Evolutionary conservation across 148 eudicot species (phyloP).

Genomic region (Heliamphora exappendiculata): DNA sequence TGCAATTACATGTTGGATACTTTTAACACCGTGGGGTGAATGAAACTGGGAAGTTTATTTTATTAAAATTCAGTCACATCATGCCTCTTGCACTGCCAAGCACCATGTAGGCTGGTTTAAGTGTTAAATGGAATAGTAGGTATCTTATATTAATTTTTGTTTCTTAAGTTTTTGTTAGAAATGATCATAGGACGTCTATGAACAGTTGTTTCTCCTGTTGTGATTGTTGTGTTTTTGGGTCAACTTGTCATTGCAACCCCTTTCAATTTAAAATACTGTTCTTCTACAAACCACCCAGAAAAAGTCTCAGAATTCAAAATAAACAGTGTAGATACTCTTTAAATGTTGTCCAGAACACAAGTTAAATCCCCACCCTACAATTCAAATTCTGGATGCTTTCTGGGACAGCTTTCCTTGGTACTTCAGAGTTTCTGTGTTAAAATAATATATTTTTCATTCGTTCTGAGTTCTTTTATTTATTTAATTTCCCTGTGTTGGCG

Average conservation of each 20-base stretch:
- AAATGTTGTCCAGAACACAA: no score
- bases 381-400: no score
- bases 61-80: background rate
- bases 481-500: slow-evolving; percentile 1
- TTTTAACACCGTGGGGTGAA: background rate
- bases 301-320: no score
- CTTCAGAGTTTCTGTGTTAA: no score
- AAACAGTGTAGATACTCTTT: no score
- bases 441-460: background rate
- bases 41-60: background rate
- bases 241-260: background rate
- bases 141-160: background rate
- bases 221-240: background rate
- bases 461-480: background rate
- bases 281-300: no score
- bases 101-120: background rate
- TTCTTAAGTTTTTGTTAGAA: background rate
- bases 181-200: background rate
- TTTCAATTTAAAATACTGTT: background rate
- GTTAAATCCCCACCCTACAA: no score
- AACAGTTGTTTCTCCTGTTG: background rate
- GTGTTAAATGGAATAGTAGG: background rate
- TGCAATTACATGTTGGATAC: background rate
- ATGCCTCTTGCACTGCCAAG: background rate
- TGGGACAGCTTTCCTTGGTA: no score